Conservation (phyloP, 768 basidiomycete genomes). For the Lyophyllum shimeji region DNA sequence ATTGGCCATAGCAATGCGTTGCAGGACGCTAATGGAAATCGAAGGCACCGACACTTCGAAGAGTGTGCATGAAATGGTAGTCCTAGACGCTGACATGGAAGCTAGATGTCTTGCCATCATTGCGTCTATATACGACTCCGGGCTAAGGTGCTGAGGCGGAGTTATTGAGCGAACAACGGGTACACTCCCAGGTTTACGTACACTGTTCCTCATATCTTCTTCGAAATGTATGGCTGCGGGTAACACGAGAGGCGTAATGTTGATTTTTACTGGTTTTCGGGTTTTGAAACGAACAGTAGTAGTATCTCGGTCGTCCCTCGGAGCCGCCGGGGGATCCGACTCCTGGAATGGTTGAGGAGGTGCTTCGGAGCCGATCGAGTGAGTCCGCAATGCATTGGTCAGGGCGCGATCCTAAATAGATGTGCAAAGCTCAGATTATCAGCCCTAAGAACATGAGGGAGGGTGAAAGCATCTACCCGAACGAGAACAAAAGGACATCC, state of each 20-base stretch:
- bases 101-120: conserved; percentile 42
- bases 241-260: conserved; percentile 57
- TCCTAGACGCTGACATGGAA: conserved; percentile 24
- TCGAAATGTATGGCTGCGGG: conserved; percentile 43
- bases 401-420: conserved; percentile 23
- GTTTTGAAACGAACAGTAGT: conserved; percentile 43
- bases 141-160: conserved; percentile 27
- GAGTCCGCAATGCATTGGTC: conserved; percentile 7
- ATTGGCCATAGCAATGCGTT: conserved; percentile 41
- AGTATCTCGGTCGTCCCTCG: conserved; percentile 23
- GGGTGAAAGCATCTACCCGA: conserved; percentile 32
- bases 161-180: conserved; percentile 1
- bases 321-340: neutral
- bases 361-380: neutral
- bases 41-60: conserved; percentile 45
- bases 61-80: conserved; percentile 20
- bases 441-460: neutral
- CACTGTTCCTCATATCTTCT: conserved; percentile 45
- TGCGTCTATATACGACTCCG: conserved; percentile 39
- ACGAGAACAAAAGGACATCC: conserved; percentile 44
- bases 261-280: conserved; percentile 35
- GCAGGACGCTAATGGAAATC: conserved; percentile 41
- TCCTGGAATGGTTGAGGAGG: neutral
- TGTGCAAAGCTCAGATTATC: neutral
- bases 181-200: conserved; percentile 26